Conservation (phyloP, 139 green algal genomes). For the Picochlorum sp. region DNA sequence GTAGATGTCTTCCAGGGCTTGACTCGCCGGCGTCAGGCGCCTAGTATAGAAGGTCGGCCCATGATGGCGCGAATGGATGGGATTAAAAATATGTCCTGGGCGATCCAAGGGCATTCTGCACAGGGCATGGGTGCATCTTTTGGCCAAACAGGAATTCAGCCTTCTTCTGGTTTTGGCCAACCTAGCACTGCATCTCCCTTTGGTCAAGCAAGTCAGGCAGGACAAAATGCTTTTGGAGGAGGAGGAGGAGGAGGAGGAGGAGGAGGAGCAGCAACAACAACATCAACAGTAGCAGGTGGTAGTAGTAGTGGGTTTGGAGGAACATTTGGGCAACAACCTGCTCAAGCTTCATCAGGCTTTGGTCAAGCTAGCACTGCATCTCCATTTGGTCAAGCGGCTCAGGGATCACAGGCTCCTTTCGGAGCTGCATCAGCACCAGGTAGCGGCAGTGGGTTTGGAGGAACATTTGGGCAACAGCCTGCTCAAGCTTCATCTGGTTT, state of each 20-base stretch:
- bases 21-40: conserved; percentile 7
- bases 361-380: neutral
- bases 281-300: too few relatives aligned
- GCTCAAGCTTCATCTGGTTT: neutral
- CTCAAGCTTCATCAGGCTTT: neutral
- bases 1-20: conserved; percentile 20
- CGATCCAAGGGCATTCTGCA: too few relatives aligned
- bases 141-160: too few relatives aligned
- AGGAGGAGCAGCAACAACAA: too few relatives aligned
- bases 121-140: too few relatives aligned
- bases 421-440: neutral
- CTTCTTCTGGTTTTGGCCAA: too few relatives aligned
- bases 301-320: neutral
- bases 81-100: neutral
- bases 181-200: neutral
- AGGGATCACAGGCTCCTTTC: neutral
- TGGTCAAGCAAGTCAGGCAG: neutral
- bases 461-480: conserved; percentile 3
- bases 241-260: too few relatives aligned
- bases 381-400: too few relatives aligned
- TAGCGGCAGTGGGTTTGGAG: neutral
- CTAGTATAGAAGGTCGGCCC: conserved; percentile 16
- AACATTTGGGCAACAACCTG: neutral
- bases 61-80: neutral
- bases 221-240: too few relatives aligned